Conservation (phyloP, 2,329 filamentous ascomycete genomes). For the Stagonosporopsis chrysanthemi region DNA sequence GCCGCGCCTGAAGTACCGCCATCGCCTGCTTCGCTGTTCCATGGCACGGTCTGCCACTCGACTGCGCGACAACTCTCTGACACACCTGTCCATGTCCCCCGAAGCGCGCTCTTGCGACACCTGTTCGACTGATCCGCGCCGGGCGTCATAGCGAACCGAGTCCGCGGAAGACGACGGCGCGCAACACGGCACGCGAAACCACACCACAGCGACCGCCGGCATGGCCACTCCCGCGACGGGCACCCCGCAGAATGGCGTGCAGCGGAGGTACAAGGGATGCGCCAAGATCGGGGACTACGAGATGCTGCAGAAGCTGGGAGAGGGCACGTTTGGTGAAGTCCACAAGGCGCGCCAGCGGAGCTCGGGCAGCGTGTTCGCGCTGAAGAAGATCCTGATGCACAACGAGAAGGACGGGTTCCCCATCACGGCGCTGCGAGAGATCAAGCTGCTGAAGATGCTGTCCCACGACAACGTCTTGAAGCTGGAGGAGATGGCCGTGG, state of each 20-base stretch:
- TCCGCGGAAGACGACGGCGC: constrained; percentile 1
- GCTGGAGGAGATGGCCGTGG: constrained; percentile 95
- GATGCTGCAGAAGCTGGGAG: constrained; percentile 82
- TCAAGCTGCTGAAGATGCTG: constrained; percentile 96
- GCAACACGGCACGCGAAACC: background rate
- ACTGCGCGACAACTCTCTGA: constrained; percentile 14
- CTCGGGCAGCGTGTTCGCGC: constrained; percentile 77
- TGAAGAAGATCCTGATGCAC: constrained; percentile 99
- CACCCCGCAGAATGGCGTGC: constrained; percentile 58
- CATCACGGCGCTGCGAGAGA: constrained; percentile 96
- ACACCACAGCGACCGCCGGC: background rate
- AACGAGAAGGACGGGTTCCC: constrained; percentile 99
- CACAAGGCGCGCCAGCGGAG: constrained; percentile 84
- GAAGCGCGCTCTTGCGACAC: constrained; percentile 19
- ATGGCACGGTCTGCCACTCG: constrained; percentile 34
- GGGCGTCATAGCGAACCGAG: constrained; percentile 26
- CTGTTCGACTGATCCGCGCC: constrained; percentile 18
- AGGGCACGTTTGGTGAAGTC: constrained; percentile 96
- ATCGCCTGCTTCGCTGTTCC: constrained; percentile 12
- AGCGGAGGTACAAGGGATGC: constrained; percentile 78
- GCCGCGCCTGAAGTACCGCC: constrained; percentile 26
- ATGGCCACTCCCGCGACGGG: constrained; percentile 19
- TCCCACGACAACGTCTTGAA: constrained; percentile 87
- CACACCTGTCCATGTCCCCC: constrained; percentile 22
- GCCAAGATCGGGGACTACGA: constrained; percentile 84